Conservation (phyloP, 495 filamentous ascomycete genomes). For the Thermothielavioides terrestris region DNA sequence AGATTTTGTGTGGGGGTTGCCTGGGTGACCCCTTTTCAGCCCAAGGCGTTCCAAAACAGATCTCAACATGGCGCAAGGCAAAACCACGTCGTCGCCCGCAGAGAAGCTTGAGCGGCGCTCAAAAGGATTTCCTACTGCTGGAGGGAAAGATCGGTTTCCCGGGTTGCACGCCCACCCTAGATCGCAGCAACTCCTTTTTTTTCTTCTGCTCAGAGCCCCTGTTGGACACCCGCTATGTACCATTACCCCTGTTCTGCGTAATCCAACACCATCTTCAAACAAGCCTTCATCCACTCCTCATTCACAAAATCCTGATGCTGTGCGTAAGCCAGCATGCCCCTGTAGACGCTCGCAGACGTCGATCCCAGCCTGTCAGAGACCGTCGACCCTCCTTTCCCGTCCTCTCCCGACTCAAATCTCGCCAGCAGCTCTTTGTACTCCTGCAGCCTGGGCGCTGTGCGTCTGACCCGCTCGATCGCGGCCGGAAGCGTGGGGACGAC, state of each 20-base stretch:
- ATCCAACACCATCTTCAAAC: not conserved
- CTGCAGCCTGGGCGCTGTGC: not conserved
- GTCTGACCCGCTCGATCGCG: not conserved
- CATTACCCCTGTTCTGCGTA: not conserved
- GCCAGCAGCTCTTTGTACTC: conserved; percentile 1
- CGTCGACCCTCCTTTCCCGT: not conserved
- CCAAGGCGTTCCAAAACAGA: no score
- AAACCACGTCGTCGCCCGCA: no score
- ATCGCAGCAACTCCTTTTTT: not conserved
- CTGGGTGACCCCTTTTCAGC: no score
- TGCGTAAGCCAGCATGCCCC: not conserved
- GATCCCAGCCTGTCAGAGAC: not conserved
- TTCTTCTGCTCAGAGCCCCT: not conserved
- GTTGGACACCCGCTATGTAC: not conserved
- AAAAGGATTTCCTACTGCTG: no score
- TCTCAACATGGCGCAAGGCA: no score
- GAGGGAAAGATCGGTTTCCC: no score
- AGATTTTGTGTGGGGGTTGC: no score
- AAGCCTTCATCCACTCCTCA: not conserved
- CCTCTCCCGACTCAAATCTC: not conserved
- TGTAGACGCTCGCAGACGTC: not conserved
- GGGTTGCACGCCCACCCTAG: no score
- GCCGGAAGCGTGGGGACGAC: not conserved
- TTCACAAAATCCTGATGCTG: not conserved
- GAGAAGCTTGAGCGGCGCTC: no score